phyloP scores from a whole-genome alignment of 768 basidiomycete species.

The Suillus clintonianus region DNA sequence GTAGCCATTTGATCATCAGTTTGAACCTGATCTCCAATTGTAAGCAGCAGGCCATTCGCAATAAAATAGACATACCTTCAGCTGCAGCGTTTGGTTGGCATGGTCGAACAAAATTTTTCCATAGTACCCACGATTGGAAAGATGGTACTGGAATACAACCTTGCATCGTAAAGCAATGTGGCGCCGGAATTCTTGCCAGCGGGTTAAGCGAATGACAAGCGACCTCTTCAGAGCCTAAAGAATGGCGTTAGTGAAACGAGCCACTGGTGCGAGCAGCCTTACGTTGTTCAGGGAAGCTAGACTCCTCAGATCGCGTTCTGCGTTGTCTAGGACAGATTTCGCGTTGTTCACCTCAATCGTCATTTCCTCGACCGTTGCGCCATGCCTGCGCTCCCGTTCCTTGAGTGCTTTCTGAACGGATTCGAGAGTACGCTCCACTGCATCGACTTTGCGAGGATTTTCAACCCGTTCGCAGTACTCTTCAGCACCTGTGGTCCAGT shows the following conservation, averaged over 20 bases:
- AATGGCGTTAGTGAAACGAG: slow-evolving; percentile 6
- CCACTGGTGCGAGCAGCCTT: slow-evolving; percentile 6
- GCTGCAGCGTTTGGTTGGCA: slow-evolving; percentile 53
- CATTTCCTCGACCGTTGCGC: slow-evolving; percentile 78
- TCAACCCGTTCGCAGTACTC: slow-evolving; percentile 59
- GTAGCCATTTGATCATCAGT: slow-evolving; percentile 77
- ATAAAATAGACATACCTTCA: slow-evolving; percentile 50
- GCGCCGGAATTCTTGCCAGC: slow-evolving; percentile 87
- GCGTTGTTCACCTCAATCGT: slow-evolving; percentile 68
- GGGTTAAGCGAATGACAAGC: slow-evolving; percentile 60
- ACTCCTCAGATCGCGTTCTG: slow-evolving; percentile 61
- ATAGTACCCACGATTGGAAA: slow-evolving; percentile 84
- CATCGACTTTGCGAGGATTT: slow-evolving; percentile 57
- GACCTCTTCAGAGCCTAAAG: slow-evolving; percentile 67
- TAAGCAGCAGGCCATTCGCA: not conserved
- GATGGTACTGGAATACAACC: slow-evolving; percentile 77
- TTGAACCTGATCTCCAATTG: slow-evolving; percentile 53
- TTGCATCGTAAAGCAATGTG: slow-evolving; percentile 90
- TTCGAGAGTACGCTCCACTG: slow-evolving; percentile 61
- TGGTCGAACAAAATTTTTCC: slow-evolving; percentile 92
- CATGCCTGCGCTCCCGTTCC: slow-evolving; percentile 73
- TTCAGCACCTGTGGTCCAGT: slow-evolving; percentile 65
- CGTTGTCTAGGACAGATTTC: slow-evolving; percentile 57
- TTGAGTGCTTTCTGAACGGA: slow-evolving; percentile 65
- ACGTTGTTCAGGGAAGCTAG: slow-evolving; percentile 71